phyloP scores from a whole-genome alignment of 768 basidiomycete species.

The Atractiella rhizophila region DNA sequence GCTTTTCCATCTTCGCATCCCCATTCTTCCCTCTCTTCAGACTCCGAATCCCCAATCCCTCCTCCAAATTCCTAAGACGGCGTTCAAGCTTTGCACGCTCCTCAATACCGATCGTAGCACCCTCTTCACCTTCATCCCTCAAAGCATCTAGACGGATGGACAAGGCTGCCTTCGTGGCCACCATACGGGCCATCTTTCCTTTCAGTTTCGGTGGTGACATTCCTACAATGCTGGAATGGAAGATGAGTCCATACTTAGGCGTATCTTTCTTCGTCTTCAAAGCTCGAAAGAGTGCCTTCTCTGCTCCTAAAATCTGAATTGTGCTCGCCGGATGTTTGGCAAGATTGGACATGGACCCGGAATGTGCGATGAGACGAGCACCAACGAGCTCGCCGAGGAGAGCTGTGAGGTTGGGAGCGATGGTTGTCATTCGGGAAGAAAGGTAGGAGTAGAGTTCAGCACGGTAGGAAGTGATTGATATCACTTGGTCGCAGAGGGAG shows the following conservation, averaged over 20 bases:
- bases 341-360: slow-evolving; percentile 25
- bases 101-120: slow-evolving; percentile 70
- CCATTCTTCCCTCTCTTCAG: slow-evolving; percentile 39
- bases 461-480: slow-evolving; percentile 83
- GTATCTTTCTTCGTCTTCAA: slow-evolving; percentile 30
- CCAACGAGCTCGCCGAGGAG: slow-evolving; percentile 56
- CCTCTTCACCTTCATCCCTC: slow-evolving; percentile 44
- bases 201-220: slow-evolving; percentile 95
- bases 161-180: slow-evolving; percentile 89
- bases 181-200: slow-evolving; percentile 99
- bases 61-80: slow-evolving; percentile 64
- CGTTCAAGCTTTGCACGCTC: slow-evolving; percentile 89
- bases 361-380: slow-evolving; percentile 40
- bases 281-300: slow-evolving; percentile 28
- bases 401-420: slow-evolving; percentile 86
- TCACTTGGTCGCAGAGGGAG: slow-evolving; percentile 91
- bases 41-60: slow-evolving; percentile 45
- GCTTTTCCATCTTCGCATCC: slow-evolving; percentile 46
- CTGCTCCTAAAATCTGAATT: slow-evolving; percentile 28
- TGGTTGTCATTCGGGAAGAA: slow-evolving; percentile 89
- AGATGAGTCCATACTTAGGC: slow-evolving; percentile 90
- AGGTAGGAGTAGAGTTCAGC: slow-evolving; percentile 87
- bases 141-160: slow-evolving; percentile 95
- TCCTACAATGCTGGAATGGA: slow-evolving; percentile 89
- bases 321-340: slow-evolving; percentile 29